phyloP scores from a whole-genome alignment of 768 basidiomycete species.

The Macrolepiota dolichaula region DNA sequence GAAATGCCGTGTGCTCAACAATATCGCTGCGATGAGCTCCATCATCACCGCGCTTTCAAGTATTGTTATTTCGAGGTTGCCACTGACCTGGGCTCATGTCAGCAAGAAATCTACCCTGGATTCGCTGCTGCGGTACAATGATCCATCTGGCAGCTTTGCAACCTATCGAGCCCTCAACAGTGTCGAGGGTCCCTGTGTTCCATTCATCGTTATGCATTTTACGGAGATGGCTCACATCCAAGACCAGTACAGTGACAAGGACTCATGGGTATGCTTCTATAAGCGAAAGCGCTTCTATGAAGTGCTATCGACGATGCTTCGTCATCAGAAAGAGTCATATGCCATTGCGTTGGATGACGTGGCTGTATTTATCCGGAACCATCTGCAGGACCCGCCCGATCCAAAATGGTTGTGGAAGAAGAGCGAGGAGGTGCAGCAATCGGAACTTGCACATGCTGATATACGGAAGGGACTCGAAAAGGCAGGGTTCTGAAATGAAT shows the following conservation, averaged over 20 bases:
- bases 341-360: slow-evolving; percentile 43
- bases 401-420: slow-evolving; percentile 52
- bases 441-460: slow-evolving; percentile 59
- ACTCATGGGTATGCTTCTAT: slow-evolving; percentile 43
- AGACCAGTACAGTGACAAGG: slow-evolving; percentile 45
- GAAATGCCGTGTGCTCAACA: slow-evolving; percentile 64
- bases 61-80: slow-evolving; percentile 51
- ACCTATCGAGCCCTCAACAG: slow-evolving; percentile 48
- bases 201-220: slow-evolving; percentile 62
- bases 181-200: slow-evolving; percentile 60
- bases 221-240: slow-evolving; percentile 55
- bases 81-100: slow-evolving; percentile 67
- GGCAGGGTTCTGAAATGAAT: slow-evolving; percentile 51
- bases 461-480: slow-evolving; percentile 66
- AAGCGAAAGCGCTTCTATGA: slow-evolving; percentile 58
- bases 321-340: slow-evolving; percentile 53
- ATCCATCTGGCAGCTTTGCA: slow-evolving; percentile 55
- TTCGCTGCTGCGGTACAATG: slow-evolving; percentile 49
- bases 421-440: slow-evolving; percentile 58
- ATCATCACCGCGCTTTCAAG: slow-evolving; percentile 63
- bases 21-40: slow-evolving; percentile 66
- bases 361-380: slow-evolving; percentile 42
- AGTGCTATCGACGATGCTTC: slow-evolving; percentile 50
- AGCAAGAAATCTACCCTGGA: slow-evolving; percentile 48
- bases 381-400: slow-evolving; percentile 41